phyloP scores from a whole-genome alignment of 2,329 filamentous ascomycete genomes.

The Trichoderma breve region DNA sequence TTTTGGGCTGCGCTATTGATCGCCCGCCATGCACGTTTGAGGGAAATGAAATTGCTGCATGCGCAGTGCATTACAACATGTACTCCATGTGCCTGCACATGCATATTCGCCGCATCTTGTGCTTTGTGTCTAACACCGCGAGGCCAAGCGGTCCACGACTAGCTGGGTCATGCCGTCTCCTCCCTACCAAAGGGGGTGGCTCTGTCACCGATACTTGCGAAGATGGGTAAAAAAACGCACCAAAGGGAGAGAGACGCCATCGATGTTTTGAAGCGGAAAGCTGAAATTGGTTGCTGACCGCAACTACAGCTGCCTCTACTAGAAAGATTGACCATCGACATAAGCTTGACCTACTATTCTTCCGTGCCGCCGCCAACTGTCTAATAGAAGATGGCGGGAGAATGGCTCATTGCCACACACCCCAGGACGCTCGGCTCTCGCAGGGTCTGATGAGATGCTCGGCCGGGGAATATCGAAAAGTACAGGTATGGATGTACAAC shows the following conservation, averaged over 20 bases:
- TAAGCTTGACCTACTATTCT: not conserved
- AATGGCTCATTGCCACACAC: not conserved
- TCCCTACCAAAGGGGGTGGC: not conserved
- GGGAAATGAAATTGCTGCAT: constrained; percentile 19
- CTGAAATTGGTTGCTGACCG: not conserved
- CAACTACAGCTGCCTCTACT: not conserved
- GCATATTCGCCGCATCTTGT: not conserved
- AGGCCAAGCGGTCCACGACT: not conserved
- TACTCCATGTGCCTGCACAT: not conserved
- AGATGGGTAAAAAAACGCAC: not conserved
- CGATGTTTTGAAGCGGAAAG: not conserved
- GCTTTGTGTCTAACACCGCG: not conserved
- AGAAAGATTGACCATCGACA: not conserved
- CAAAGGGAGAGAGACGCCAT: not conserved
- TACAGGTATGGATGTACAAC: not conserved
- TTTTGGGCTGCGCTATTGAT: constrained; percentile 13
- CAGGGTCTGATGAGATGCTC: constrained; percentile 13
- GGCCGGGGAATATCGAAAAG: constrained; percentile 15
- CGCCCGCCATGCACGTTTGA: constrained; percentile 9
- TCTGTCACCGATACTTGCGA: not conserved
- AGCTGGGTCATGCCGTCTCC: not conserved
- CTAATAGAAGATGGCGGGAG: not conserved
- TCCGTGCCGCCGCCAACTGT: not conserved
- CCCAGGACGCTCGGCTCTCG: constrained; percentile 1
- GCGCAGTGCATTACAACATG: not conserved